These are phyloP conservation scores for Euphorbia tirucalli DNA, from an alignment of 345 rosid species.

Conservation along the genomic window DNA sequence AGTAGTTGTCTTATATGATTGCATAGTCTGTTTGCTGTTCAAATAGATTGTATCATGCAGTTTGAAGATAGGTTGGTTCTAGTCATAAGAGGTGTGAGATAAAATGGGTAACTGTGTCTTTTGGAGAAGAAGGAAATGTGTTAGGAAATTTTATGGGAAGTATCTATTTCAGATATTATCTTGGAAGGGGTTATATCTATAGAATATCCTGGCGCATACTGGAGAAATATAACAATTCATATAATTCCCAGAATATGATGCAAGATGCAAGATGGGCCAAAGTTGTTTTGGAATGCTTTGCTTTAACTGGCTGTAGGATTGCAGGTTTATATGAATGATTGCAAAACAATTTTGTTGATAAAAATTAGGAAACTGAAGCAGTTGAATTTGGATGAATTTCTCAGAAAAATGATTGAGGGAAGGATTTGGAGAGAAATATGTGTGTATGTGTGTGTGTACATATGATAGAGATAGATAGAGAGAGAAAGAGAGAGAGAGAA, in stretches of 20 bases:
- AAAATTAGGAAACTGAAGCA: not conserved
- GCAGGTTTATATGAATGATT: not conserved
- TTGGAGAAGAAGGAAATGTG: not conserved
- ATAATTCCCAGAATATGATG: not conserved
- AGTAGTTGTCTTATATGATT: not conserved
- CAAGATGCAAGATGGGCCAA: not conserved
- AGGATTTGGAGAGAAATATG: not conserved
- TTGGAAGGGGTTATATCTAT: not conserved
- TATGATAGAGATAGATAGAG: no score
- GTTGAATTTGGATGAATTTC: conserved; percentile 5
- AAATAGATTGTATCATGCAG: not conserved
- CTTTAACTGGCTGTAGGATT: not conserved
- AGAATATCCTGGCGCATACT: not conserved
- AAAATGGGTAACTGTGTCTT: not conserved
- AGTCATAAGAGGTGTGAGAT: not conserved
- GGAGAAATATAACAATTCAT: not conserved
- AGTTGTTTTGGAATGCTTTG: conserved; percentile 3
- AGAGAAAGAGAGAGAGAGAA: not conserved
- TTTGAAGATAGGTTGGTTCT: not conserved
- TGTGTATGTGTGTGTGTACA: no score
- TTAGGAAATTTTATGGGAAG: not conserved
- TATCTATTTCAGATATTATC: not conserved
- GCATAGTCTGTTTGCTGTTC: not conserved
- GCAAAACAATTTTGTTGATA: not conserved
- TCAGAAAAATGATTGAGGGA: not conserved